These are phyloP conservation scores for Lasiodiplodia gonubiensis DNA, from an alignment of 2,329 filamentous ascomycete genomes.

Conservation along the genomic window DNA sequence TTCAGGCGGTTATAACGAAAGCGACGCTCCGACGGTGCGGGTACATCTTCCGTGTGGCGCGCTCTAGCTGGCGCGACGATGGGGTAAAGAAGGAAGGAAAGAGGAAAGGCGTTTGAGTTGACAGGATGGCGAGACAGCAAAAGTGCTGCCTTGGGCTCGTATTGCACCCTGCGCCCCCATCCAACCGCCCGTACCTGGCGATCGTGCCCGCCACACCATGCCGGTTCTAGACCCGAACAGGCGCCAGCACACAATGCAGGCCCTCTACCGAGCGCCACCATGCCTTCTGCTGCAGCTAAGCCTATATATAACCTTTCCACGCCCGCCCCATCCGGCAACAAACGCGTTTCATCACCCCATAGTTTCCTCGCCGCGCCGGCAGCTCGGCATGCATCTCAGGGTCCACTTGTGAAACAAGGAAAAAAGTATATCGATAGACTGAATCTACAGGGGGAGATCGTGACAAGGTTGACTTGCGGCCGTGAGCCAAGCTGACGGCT, in stretches of 20 bases:
- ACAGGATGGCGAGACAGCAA: conserved; percentile 4
- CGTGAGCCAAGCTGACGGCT: conserved; percentile 11
- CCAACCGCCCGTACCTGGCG: conserved; percentile 15
- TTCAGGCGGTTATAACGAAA: conserved; percentile 7
- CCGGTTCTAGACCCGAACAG: neutral
- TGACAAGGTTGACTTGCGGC: conserved; percentile 9
- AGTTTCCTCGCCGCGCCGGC: neutral
- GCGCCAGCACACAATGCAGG: neutral
- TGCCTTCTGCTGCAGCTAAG: neutral
- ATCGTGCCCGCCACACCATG: conserved; percentile 2
- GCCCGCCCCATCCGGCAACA: neutral
- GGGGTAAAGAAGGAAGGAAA: neutral
- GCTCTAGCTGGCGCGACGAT: neutral
- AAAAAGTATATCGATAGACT: conserved; percentile 7
- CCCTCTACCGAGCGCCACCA: conserved; percentile 4
- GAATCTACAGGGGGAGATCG: conserved; percentile 2
- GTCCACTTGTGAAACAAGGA: conserved; percentile 1
- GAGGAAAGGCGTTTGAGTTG: neutral
- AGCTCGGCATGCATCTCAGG: neutral
- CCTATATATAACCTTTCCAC: conserved; percentile 12
- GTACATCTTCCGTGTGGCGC: conserved; percentile 1
- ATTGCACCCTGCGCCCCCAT: conserved; percentile 23
- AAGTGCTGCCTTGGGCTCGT: conserved; percentile 3
- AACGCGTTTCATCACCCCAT: conserved; percentile 15
- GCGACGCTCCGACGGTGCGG: neutral